Evolutionary conservation across 371 early-diverging fungal genomes (phyloP), one percentile per base, ranked within the genome.

Genomic region (Amoeboaphelidium protococcarum): DNA sequence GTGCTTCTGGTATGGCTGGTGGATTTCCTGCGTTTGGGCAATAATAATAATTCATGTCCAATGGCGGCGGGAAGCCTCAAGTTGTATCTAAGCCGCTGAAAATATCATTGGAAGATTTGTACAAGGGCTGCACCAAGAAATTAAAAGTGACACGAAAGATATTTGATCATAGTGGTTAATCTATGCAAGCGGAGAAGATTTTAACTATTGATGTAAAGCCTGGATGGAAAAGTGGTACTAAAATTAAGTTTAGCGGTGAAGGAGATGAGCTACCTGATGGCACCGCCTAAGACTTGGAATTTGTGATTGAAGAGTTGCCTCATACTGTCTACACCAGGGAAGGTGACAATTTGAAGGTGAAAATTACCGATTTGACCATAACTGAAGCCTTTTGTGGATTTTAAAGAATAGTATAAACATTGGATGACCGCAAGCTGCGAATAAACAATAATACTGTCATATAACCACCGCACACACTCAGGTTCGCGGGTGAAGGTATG

Each of bases 201-300:
- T 64, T 97, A 13, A 69, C 70, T 25, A 69, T 98, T 50, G 67
- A 79, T 50, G 66, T 98, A 59, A 88, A 84, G 55, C 82, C 94
- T 1, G 98, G 97, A 2, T 91, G 92, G 88, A 95, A 95, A 61
- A 78, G 88, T 2, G 98, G 98, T 3, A 92, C 97, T 48, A 91
- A 95, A 65, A 73, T 97, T 53, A 77, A 78, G 16, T 97, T 84
- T 66, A 66, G 75, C 1, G 76, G 73, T 40, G 86, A 91, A 62
- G 98, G 98, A 22, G 95, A 94, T 58, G 85, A 90, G 52, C 49
- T 80, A 26, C 72, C 80, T 10, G 67, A 67, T 47, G 85, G 85
- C 2, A 65, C 67, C 24, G 59, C 58, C 4, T 89, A 91, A 62
- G 52, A 24, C 41, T 52, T 47, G 24, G 51, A 40, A 44, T 87